Evolutionary conservation across 805 yeast species (phyloP), one percentile per base, ranked within the genome.

Genomic region (Babjeviella inositovora): DNA sequence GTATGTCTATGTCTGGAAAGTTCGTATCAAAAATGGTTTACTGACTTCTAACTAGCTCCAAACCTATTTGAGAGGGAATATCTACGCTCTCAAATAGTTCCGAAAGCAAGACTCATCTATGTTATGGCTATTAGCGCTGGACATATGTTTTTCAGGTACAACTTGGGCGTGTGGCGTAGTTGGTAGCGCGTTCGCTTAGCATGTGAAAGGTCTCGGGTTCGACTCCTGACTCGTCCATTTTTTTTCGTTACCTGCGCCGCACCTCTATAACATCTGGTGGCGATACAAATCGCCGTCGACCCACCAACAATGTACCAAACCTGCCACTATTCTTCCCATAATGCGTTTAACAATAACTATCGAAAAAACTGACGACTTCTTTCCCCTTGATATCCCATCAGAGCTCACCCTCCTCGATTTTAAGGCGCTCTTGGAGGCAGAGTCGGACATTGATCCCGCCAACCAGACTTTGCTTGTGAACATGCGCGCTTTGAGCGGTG

Each of bases 101-200:
- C n/a, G n/a, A n/a, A n/a, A n/a, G n/a, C n/a, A n/a, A n/a, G n/a
- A n/a, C n/a, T n/a, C n/a, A n/a, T n/a, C n/a, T n/a, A n/a, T n/a
- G n/a, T n/a, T n/a, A n/a, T n/a, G n/a, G n/a, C n/a, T n/a, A n/a
- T n/a, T n/a, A n/a, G n/a, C n/a, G n/a, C n/a, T n/a, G n/a, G n/a
- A n/a, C n/a, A n/a, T n/a, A n/a, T n/a, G n/a, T n/a, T n/a, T n/a
- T n/a, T n/a, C n/a, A n/a, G n/a, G n/a, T n/a, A n/a, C n/a, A n/a
- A n/a, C n/a, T n/a, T n/a, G 75, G 75, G 76, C 74, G 70, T 68
- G 73, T 68, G 76, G 75, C 75, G 76, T 63, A 69, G 76, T 69
- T 65, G 75, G 76, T 69, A 68, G 75, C 75, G 75, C 75, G 75
- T 63, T 64, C 70, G 66, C 75, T 66, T 68, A 65, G 74, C 74